Percentiles rank a stretch among this genome's conserved stretches.
These are phyloP conservation scores for Aspergillus brunneoviolaceus DNA, from an alignment of 2,329 filamentous ascomycete species.

Conservation along the genomic window DNA sequence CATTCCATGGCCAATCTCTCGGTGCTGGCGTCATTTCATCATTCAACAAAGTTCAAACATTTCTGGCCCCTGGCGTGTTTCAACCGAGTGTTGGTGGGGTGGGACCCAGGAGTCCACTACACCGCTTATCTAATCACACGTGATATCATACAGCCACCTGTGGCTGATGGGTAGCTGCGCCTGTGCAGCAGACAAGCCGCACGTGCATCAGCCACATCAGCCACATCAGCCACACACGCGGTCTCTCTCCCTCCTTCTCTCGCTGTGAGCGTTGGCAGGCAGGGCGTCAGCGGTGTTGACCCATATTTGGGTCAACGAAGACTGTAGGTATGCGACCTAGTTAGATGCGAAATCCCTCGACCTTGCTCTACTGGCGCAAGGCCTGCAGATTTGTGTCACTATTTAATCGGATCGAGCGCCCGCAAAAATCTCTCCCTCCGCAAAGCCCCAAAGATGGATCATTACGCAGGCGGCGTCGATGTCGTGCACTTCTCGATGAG, in stretches of 20 bases:
- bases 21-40: background rate
- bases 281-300: background rate
- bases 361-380: background rate
- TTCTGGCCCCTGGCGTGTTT: slow-evolving; percentile 7
- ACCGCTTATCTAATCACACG: background rate
- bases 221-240: background rate
- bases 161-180: background rate
- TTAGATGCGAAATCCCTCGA: background rate
- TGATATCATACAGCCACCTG: background rate
- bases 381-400: background rate
- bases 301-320: background rate
- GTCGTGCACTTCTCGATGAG: background rate
- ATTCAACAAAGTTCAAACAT: background rate
- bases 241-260: too few relatives aligned
- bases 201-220: background rate
- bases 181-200: background rate
- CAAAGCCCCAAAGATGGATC: background rate
- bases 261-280: background rate
- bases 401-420: background rate
- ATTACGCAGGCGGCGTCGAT: background rate
- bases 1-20: background rate
- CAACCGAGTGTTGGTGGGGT: background rate
- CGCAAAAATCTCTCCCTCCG: background rate
- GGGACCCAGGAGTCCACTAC: background rate
- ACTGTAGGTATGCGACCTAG: background rate